These are phyloP conservation scores for Coemansia sp. DNA, from an alignment of 192 early-diverging fungal genomes.

Conservation along the genomic window DNA sequence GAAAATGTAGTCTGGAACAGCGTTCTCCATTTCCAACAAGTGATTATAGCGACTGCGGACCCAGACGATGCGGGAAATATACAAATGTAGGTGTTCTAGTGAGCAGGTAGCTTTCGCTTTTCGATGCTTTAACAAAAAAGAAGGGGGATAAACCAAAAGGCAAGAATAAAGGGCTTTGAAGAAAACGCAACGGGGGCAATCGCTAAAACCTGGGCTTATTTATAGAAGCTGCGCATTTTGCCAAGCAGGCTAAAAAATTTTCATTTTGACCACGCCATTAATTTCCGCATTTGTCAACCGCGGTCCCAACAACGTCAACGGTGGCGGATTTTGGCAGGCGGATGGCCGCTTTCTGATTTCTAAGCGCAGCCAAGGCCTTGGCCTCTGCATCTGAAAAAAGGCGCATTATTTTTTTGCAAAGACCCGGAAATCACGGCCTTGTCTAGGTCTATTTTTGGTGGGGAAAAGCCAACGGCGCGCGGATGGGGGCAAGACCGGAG, in stretches of 20 bases:
- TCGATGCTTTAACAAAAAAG: background rate
- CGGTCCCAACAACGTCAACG: background rate
- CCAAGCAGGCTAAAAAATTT: background rate
- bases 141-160: background rate
- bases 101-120: background rate
- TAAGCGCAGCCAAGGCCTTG: background rate
- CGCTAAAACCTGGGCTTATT: background rate
- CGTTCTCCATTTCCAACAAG: slow-evolving; percentile 19
- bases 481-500: background rate
- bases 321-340: background rate
- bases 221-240: slow-evolving; percentile 1
- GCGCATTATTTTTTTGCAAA: background rate
- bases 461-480: background rate
- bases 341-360: background rate
- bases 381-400: background rate
- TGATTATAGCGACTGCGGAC: background rate
- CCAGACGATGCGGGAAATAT: background rate
- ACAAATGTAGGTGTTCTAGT: background rate
- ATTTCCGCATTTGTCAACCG: background rate
- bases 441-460: background rate
- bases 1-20: slow-evolving; percentile 48
- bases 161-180: background rate
- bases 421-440: background rate
- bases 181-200: background rate
- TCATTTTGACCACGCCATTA: background rate